These are phyloP conservation scores for Lolium perenne DNA, from an alignment of 176 grass and related monocot species.

Conservation along the genomic window DNA sequence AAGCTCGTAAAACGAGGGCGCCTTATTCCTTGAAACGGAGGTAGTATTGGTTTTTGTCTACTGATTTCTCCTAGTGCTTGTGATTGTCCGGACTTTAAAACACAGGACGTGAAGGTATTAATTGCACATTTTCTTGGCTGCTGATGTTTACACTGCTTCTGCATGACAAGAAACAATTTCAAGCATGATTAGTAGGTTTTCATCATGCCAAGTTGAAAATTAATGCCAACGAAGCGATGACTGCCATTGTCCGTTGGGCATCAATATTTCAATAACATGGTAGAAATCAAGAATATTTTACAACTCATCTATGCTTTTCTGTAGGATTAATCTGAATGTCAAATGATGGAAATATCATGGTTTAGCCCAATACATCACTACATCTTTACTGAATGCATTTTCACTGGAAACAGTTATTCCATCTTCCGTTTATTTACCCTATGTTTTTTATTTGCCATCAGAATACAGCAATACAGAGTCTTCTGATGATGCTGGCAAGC, in stretches of 20 bases:
- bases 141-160: background rate
- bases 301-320: slow-evolving; percentile 1
- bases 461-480: slow-evolving; percentile 96
- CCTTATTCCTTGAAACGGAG: too few species aligned
- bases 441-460: slow-evolving; percentile 48
- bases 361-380: slow-evolving; percentile 13
- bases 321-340: slow-evolving; percentile 20
- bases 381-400: slow-evolving; percentile 3
- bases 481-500: slow-evolving; percentile 84
- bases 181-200: slow-evolving; percentile 9
- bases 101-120: background rate
- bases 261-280: slow-evolving; percentile 10
- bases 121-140: background rate
- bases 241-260: background rate
- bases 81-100: background rate
- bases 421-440: slow-evolving; percentile 28
- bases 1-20: too few species aligned
- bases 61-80: background rate
- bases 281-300: background rate
- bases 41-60: background rate
- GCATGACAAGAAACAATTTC: background rate
- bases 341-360: slow-evolving; percentile 28
- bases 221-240: background rate
- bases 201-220: slow-evolving; percentile 3
- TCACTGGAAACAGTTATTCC: background rate